Evolutionary conservation across 257 asterid genomes (phyloP).

Genomic region (Fraxinus americana): DNA sequence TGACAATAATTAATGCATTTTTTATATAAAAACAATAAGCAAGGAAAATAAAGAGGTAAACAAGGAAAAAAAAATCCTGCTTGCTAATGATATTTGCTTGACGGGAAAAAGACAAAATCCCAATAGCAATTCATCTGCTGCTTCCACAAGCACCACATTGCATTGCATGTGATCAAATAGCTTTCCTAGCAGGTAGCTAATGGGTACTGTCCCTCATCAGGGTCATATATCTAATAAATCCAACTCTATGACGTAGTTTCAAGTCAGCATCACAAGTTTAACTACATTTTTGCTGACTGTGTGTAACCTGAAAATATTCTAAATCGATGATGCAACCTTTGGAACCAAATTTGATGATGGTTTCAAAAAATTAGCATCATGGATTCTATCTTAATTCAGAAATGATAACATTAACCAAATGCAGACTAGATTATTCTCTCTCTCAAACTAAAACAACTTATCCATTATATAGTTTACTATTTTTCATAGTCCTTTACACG

Average conservation of each 20-base stretch:
- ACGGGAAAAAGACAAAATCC: neutral
- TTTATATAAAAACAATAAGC: neutral
- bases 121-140: neutral
- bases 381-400: neutral
- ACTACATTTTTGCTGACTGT: neutral
- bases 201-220: neutral
- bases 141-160: neutral
- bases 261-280: neutral
- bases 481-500: neutral
- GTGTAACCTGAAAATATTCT: neutral
- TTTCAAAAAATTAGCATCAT: too few species aligned
- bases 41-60: neutral
- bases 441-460: neutral
- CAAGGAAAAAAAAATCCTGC: neutral
- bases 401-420: neutral
- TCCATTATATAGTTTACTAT: neutral
- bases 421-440: neutral
- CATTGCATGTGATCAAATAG: neutral
- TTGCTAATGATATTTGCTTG: neutral
- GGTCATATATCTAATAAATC: neutral
- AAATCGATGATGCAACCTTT: neutral
- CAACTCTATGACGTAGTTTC: neutral
- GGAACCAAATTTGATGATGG: slow-evolving; percentile 1
- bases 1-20: slow-evolving; percentile 8
- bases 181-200: slow-evolving; percentile 8